Evolutionary conservation across 768 basidiomycete species (phyloP).

Genomic region (Calvatia gigantea): DNA sequence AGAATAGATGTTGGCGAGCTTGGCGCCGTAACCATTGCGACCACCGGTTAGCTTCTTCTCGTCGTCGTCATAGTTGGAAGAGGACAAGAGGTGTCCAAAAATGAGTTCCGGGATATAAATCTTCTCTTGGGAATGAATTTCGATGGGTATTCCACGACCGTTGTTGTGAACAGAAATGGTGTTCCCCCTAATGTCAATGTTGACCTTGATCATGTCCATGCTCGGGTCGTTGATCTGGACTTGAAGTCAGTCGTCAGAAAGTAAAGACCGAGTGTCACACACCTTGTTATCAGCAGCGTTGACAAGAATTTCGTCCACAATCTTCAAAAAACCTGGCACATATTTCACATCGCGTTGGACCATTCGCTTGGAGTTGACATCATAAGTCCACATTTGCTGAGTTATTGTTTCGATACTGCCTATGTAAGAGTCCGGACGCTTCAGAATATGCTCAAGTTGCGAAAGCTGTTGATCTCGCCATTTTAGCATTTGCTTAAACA

Average conservation of each 20-base stretch:
- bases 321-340: conserved; percentile 99
- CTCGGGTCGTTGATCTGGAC: conserved; percentile 81
- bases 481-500: neutral
- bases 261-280: conserved; percentile 13
- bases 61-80: conserved; percentile 97
- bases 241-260: neutral
- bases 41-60: conserved; percentile 99
- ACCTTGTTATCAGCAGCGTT: conserved; percentile 99
- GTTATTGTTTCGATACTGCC: conserved; percentile 90
- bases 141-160: conserved; percentile 94
- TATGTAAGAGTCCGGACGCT: conserved; percentile 93
- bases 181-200: conserved; percentile 77
- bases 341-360: conserved; percentile 78
- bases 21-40: conserved; percentile 97
- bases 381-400: conserved; percentile 92
- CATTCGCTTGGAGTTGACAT: conserved; percentile 82
- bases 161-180: conserved; percentile 94
- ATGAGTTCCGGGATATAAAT: conserved; percentile 97
- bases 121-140: conserved; percentile 89
- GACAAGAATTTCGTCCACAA: conserved; percentile 97
- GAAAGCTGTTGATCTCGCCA: conserved; percentile 56
- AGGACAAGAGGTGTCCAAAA: conserved; percentile 91
- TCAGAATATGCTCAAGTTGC: conserved; percentile 91
- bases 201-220: conserved; percentile 92
- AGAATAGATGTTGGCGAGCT: conserved; percentile 98